These are phyloP conservation scores for Moniliella sp. DNA, from an alignment of 1,284 basidiomycete genomes.

Conservation along the genomic window DNA sequence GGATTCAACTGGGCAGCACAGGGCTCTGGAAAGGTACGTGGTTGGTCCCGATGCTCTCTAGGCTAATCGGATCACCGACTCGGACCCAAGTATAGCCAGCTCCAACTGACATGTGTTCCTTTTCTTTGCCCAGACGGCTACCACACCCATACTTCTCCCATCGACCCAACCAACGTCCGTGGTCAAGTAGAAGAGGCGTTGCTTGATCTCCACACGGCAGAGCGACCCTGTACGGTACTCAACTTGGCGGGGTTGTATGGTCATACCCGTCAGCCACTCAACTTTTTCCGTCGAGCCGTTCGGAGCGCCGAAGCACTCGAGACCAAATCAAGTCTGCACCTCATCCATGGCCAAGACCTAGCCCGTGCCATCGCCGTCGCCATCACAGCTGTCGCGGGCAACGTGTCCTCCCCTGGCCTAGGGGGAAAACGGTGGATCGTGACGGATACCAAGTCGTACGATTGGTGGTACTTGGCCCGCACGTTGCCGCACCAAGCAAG, in stretches of 20 bases:
- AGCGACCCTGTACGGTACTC: constrained; percentile 7
- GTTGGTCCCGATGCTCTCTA: background rate
- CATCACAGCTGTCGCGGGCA: constrained; percentile 5
- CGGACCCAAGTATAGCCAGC: too few species aligned
- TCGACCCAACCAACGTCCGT: constrained; percentile 8
- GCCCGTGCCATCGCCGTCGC: constrained; percentile 11
- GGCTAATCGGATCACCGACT: background rate
- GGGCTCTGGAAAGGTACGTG: constrained; percentile 14
- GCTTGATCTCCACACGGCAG: constrained; percentile 5
- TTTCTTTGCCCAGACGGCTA: constrained; percentile 1
- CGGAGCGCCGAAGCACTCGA: constrained; percentile 10
- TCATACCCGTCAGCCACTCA: constrained; percentile 8
- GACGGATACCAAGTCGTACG: constrained; percentile 11
- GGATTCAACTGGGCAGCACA: constrained; percentile 21
- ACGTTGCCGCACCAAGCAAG: too few species aligned
- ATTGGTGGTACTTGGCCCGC: constrained; percentile 16
- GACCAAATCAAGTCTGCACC: constrained; percentile 13
- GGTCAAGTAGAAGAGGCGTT: constrained; percentile 8
- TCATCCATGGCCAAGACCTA: constrained; percentile 19
- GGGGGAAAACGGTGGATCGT: constrained; percentile 18
- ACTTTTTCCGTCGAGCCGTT: constrained; percentile 12
- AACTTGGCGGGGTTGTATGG: constrained; percentile 21
- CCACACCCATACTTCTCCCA: constrained; percentile 7
- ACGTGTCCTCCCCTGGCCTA: constrained; percentile 2
- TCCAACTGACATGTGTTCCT: background rate